Percentiles rank a stretch among this genome's conserved stretches.
Evolutionary conservation across 305 asterid genomes (phyloP).

Genomic region (Petunia hybrid): DNA sequence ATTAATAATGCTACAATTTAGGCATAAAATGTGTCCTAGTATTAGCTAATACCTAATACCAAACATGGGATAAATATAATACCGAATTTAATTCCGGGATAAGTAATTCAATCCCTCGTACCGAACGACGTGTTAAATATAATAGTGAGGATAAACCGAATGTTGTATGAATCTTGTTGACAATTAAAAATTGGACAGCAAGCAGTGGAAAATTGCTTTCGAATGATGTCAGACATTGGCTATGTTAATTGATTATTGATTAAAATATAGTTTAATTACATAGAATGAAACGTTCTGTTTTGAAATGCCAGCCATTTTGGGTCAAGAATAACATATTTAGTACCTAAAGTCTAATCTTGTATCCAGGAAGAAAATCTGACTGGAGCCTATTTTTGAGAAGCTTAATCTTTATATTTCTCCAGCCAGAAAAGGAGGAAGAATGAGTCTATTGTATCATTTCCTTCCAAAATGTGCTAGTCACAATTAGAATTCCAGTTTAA

Average conservation of each 20-base stretch:
- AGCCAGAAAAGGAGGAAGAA: not conserved
- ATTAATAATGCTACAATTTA: too few relatives aligned
- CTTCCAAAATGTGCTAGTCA: not conserved
- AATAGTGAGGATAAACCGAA: too few relatives aligned
- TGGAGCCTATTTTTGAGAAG: not conserved
- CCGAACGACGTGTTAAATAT: too few relatives aligned
- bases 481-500: not conserved
- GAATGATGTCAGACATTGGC: not conserved
- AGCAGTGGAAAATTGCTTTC: slow-evolving; percentile 19
- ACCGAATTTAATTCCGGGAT: too few relatives aligned
- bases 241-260: not conserved
- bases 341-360: slow-evolving; percentile 23
- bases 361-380: not conserved
- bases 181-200: not conserved
- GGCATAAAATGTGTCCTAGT: too few relatives aligned
- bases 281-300: not conserved
- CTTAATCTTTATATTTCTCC: not conserved
- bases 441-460: not conserved
- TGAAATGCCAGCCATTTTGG: not conserved
- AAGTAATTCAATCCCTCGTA: too few relatives aligned
- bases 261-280: not conserved
- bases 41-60: too few relatives aligned
- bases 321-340: not conserved
- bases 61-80: too few relatives aligned
- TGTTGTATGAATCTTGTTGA: slow-evolving; percentile 16